phyloP scores from a whole-genome alignment of 148 eudicot species.

The Silene uniflora region DNA sequence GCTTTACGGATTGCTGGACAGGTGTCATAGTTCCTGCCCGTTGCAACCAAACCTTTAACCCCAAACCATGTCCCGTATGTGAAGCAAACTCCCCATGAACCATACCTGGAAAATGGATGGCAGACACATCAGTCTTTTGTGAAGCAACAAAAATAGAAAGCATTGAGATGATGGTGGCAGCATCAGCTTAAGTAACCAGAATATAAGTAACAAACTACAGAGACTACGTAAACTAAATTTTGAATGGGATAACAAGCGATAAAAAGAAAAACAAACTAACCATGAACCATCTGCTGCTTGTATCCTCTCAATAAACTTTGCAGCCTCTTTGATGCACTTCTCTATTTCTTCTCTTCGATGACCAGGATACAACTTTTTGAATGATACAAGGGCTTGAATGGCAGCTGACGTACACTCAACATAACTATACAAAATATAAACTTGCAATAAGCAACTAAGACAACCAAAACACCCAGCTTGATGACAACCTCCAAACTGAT shows the following conservation, averaged over 20 bases:
- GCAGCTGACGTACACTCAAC: slow-evolving; percentile 98
- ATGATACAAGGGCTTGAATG: slow-evolving; percentile 75
- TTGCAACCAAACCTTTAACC: slow-evolving; percentile 63
- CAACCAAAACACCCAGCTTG: background rate
- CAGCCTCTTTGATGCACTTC: slow-evolving; percentile 59
- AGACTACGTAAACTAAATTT: background rate
- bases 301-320: slow-evolving; percentile 59
- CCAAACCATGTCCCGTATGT: slow-evolving; percentile 95
- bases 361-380: slow-evolving; percentile 72
- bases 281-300: slow-evolving; percentile 94
- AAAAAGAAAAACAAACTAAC: slow-evolving; percentile 37
- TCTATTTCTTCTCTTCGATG: slow-evolving; percentile 78
- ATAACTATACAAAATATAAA: slow-evolving; percentile 43
- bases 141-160: slow-evolving; percentile 8
- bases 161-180: background rate
- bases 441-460: background rate
- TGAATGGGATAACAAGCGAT: background rate
- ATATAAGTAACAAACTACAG: background rate
- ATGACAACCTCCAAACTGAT: background rate
- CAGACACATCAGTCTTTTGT: background rate
- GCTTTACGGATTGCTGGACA: slow-evolving; percentile 71
- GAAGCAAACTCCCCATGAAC: slow-evolving; percentile 95
- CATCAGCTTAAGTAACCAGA: slow-evolving; percentile 6
- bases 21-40: slow-evolving; percentile 55
- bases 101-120: slow-evolving; percentile 54